These are phyloP conservation scores for Phialemonium atrogriseum DNA, from an alignment of 2,329 filamentous ascomycete species.

Conservation along the genomic window DNA sequence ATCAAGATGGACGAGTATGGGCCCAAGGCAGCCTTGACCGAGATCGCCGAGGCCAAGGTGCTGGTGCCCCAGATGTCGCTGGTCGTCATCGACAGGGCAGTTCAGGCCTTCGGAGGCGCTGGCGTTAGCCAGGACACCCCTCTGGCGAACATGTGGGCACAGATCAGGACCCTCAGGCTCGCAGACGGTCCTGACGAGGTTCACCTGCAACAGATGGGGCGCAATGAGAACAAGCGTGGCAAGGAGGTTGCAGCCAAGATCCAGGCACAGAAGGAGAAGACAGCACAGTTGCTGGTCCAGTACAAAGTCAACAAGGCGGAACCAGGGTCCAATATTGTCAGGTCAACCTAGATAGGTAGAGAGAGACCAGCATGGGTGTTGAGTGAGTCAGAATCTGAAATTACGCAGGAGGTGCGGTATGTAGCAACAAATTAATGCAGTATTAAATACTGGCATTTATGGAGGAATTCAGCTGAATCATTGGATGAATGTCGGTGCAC, in stretches of 20 bases:
- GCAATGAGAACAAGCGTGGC: constrained; percentile 69
- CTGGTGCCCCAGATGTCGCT: constrained; percentile 76
- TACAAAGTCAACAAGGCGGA: constrained; percentile 39
- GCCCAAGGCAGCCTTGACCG: constrained; percentile 81
- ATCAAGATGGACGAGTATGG: constrained; percentile 87
- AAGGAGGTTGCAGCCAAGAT: constrained; percentile 53
- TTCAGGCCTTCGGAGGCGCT: constrained; percentile 85
- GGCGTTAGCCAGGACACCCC: constrained; percentile 94
- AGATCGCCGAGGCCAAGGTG: constrained; percentile 94
- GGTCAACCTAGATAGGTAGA: too few relatives aligned
- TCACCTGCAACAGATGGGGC: constrained; percentile 72
- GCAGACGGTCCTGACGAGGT: constrained; percentile 97
- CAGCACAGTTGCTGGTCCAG: constrained; percentile 56
- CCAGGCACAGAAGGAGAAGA: constrained; percentile 54
- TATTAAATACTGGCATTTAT: too few relatives aligned
- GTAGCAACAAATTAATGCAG: too few relatives aligned
- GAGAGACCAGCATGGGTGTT: too few relatives aligned
- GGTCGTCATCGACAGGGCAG: constrained; percentile 84
- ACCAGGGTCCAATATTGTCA: constrained; percentile 44
- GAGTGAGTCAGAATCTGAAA: too few relatives aligned
- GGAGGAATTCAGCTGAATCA: too few relatives aligned
- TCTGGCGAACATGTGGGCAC: constrained; percentile 73
- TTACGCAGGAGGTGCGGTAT: too few relatives aligned
- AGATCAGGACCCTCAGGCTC: constrained; percentile 72
- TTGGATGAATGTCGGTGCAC: too few relatives aligned